A percentile compares a stretch with the other conserved stretches of the same genome.
These are phyloP conservation scores for Trichosphaerium sp. DNA, from an alignment of 78 protist species.

Conservation along the genomic window DNA sequence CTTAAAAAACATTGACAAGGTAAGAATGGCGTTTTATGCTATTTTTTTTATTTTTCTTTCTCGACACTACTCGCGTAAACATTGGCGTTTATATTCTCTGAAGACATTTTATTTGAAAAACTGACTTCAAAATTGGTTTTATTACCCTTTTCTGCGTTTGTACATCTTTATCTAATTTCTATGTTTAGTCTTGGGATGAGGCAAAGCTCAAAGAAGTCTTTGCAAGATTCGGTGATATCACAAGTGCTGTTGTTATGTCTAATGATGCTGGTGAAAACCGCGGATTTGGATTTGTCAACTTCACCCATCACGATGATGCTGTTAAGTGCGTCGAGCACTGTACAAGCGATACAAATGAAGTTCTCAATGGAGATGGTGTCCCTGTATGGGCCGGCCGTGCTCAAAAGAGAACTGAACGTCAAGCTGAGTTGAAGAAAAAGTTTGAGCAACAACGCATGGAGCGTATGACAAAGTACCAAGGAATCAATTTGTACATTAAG, in stretches of 20 bases:
- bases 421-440: conserved; percentile 50
- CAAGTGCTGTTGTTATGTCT: conserved; percentile 31
- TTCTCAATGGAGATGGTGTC: conserved; percentile 48
- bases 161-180: not conserved
- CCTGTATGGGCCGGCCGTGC: conserved; percentile 76
- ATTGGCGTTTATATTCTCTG: too few species aligned
- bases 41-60: not conserved
- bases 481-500: conserved; percentile 93
- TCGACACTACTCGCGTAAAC: too few species aligned
- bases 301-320: conserved; percentile 78
- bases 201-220: conserved; percentile 58
- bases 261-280: conserved; percentile 58
- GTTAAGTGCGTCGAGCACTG: conserved; percentile 15
- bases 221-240: conserved; percentile 63
- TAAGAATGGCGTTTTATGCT: not conserved
- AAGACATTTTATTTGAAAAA: not conserved
- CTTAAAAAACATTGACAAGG: conserved; percentile 75
- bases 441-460: conserved; percentile 51
- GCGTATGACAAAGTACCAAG: conserved; percentile 48
- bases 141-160: not conserved
- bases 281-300: conserved; percentile 93
- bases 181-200: not conserved
- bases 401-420: conserved; percentile 82
- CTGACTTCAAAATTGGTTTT: not conserved
- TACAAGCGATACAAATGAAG: conserved; percentile 65